Percentiles rank a stretch among this genome's conserved stretches.
Conservation (phyloP, 176 grass and related monocot genomes). For the Guadua angustifolia region DNA sequence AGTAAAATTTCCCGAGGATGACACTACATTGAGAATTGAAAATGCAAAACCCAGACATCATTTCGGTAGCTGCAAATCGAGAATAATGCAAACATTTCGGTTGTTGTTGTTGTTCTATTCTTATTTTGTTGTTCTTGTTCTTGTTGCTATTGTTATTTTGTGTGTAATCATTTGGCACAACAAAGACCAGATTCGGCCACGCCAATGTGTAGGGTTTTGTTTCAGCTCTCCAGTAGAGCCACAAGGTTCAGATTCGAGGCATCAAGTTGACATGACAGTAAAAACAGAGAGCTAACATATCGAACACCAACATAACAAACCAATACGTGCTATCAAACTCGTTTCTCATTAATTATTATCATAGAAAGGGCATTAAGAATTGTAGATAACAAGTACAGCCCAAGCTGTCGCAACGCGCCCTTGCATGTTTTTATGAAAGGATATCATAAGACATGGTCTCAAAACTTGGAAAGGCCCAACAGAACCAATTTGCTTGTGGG, state of each 20-base stretch:
- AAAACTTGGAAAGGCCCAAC: constrained; percentile 18
- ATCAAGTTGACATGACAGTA: neutral
- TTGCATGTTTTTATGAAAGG: constrained; percentile 41
- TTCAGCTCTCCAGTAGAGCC: neutral
- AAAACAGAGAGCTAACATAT: neutral
- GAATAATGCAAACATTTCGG: no score
- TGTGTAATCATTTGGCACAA: no score
- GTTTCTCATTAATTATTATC: constrained; percentile 3
- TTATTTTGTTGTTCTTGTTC: no score
- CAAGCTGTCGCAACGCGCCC: neutral
- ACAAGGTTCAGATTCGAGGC: neutral
- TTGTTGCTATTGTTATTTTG: no score
- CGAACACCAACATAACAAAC: neutral
- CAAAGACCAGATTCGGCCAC: neutral
- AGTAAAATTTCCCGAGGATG: no score
- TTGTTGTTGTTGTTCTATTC: no score
- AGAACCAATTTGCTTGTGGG: neutral
- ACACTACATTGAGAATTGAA: no score
- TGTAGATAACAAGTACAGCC: neutral
- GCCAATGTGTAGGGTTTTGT: neutral
- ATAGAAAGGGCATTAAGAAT: constrained; percentile 4
- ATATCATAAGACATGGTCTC: neutral
- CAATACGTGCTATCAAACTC: neutral
- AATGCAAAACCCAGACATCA: no score
- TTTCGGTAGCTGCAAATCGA: no score